These are phyloP conservation scores for Phytopythium mirpurense DNA, from an alignment of 352 stramenopile species.

Conservation along the genomic window DNA sequence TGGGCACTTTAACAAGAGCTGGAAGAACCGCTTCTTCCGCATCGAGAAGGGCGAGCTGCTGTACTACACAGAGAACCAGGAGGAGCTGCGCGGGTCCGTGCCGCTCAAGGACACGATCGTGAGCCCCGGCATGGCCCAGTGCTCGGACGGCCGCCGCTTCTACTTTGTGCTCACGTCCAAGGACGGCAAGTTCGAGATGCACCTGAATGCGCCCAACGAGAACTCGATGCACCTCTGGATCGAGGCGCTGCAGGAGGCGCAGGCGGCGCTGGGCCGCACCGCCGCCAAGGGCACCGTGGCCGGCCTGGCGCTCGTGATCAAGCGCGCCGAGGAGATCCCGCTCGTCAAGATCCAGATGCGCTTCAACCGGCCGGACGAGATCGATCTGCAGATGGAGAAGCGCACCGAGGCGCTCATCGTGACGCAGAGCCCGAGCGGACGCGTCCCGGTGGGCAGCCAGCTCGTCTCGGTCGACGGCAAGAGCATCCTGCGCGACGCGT, in stretches of 20 bases:
- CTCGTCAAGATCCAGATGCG: slow-evolving; percentile 53
- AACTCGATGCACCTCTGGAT: slow-evolving; percentile 86
- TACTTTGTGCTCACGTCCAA: slow-evolving; percentile 85
- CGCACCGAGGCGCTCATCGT: slow-evolving; percentile 76
- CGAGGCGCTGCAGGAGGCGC: slow-evolving; percentile 73
- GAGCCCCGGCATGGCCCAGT: slow-evolving; percentile 78
- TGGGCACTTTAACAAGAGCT: slow-evolving; percentile 84
- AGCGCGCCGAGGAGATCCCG: slow-evolving; percentile 75
- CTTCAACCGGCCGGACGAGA: slow-evolving; percentile 57
- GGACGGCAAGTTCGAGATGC: slow-evolving; percentile 81
- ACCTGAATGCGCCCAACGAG: slow-evolving; percentile 78
- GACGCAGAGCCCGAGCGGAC: slow-evolving; percentile 35
- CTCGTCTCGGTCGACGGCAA: slow-evolving; percentile 53
- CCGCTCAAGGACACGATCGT: slow-evolving; percentile 76
- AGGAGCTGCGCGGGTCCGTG: slow-evolving; percentile 64
- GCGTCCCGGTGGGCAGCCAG: slow-evolving; percentile 65
- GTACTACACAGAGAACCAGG: slow-evolving; percentile 83
- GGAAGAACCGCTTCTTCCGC: slow-evolving; percentile 87
- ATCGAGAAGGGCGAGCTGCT: slow-evolving; percentile 75
- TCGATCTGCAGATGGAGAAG: slow-evolving; percentile 68
- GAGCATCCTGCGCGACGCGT: slow-evolving; percentile 67
- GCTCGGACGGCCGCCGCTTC: slow-evolving; percentile 70
- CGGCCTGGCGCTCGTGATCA: slow-evolving; percentile 64
- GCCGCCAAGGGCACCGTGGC: slow-evolving; percentile 49
- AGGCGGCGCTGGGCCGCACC: slow-evolving; percentile 48